Evolutionary conservation across 768 basidiomycete species (phyloP), one percentile per base, ranked within the genome.

Genomic region (Mycena floridula): DNA sequence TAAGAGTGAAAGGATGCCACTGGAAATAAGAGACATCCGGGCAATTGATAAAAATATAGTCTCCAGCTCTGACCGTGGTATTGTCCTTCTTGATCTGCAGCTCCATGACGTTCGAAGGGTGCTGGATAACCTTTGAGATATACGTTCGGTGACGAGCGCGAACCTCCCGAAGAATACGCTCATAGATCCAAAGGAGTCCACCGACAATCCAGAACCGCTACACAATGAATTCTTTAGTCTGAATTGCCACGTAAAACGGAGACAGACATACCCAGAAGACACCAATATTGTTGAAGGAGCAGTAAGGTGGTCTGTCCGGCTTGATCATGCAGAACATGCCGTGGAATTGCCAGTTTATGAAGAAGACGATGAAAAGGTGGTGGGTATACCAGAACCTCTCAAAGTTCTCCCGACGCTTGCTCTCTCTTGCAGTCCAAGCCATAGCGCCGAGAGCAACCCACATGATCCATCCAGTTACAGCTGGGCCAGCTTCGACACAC

Each of bases 71-170:
- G 24, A 79, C 81, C 1, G 70, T 82, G 0, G 81, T 90, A 67
- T 85, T 87, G 58, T 96, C 94, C 66, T 96, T 96, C 74, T 94
- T 96, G 75, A 97, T 94, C 64, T 96, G 95, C 23, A 98, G 68
- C 66, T 35, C 32, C 15, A 94, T 76, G 50, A 96, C 92, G 50
- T 86, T 89, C 36, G 88, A 91, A 18, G 94, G 94, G 63, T 97
- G 94, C 57, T 91, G 89, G 61, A 96, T 85, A 63, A 94, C 89
- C 69, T 93, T 94, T 60, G 85, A 89, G 58, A 97, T 85, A 62
- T 84, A 94, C 5, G 95, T 97, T 48, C 81, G 70, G 61, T 97
- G 93, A 42, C 92, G 82, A 21, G 89, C 87, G 42, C 94, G 82
- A 49, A 95, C 66, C 70, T 97, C 95, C 54, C 95, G 89, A 25